Evolutionary conservation across 2,329 filamentous ascomycete genomes (phyloP), one percentile per base, ranked within the genome.

Genomic region (Fusarium xyrophilum): DNA sequence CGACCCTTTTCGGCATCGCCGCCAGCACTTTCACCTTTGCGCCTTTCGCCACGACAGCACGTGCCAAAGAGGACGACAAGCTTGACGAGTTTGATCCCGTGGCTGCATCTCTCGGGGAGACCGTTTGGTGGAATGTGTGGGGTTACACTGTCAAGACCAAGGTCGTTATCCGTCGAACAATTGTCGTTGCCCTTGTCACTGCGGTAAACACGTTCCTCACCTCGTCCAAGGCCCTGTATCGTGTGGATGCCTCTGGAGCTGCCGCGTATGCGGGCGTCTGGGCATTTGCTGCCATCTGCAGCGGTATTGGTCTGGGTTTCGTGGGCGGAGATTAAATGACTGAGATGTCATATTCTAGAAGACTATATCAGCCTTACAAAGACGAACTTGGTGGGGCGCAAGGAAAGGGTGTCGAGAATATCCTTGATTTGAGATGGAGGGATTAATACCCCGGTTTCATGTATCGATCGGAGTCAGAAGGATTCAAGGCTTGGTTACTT

Each of bases 1-100:
- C 83, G 10, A 67, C 86, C 6, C 73, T 83, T 5, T 83, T 92
- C 21, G 94, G 93, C 5, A 82, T 88, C 65, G 91, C 92, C 1
- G 89, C 90, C 7, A 88, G 88, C 65, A 85, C 86, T 46, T 95
- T 96, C 76, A 87, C 97, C 70, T 96, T 97, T 77, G 86, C 88
- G 39, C 89, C 90, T 4, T 85, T 88, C 25, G 85, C 87, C 21
- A 84, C 82, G 17, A 83, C 85, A 0, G 85, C 83, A 28, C 81
- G 79, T 28, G 83, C 81, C 19, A 75, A 76, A 43, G 80, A 82
- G 66, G 83, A 88, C 65, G 83, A 83, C 55, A 79, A 83, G 69
- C 78, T 82, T 25, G 76, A 77, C 33, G 76, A 81, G 28, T 93
- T 93, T 74, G 83, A 93, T 70, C 87, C 91, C 0, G 85, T 82